Evolutionary conservation across 2,329 filamentous ascomycete species (phyloP).

Genomic region (Fusarium liriodendri): DNA sequence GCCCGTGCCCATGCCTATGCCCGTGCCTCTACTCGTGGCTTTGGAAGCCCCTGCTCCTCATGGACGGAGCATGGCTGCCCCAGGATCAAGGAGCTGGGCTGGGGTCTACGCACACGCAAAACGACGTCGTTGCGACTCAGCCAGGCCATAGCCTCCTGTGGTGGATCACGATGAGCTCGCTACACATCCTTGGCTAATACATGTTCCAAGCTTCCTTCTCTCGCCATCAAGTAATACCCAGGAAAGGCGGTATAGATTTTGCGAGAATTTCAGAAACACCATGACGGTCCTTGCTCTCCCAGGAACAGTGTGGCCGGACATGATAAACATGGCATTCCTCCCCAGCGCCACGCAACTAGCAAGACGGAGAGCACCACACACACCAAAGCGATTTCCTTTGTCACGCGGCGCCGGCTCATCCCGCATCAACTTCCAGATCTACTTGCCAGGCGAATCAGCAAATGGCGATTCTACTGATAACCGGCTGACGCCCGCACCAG

Average conservation of each 20-base stretch:
- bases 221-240: background rate
- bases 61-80: constrained; percentile 24
- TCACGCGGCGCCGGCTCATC: constrained; percentile 34
- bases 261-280: background rate
- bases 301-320: background rate
- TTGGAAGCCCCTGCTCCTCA: constrained; percentile 10
- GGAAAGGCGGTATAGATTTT: background rate
- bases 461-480: background rate
- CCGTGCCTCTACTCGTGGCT: background rate
- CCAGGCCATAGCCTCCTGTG: background rate
- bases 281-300: background rate
- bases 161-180: constrained; percentile 6
- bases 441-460: background rate
- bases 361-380: background rate
- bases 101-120: constrained; percentile 1
- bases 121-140: background rate
- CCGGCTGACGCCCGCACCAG: background rate
- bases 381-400: background rate
- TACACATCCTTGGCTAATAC: background rate
- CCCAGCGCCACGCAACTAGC: constrained; percentile 2
- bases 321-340: background rate
- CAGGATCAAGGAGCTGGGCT: constrained; percentile 22
- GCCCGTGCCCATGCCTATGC: constrained; percentile 12
- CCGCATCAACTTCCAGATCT: constrained; percentile 18
- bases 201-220: background rate